Conservation (phyloP, 2,329 filamentous ascomycete species). For the Aspergillus pseudoterreus region DNA sequence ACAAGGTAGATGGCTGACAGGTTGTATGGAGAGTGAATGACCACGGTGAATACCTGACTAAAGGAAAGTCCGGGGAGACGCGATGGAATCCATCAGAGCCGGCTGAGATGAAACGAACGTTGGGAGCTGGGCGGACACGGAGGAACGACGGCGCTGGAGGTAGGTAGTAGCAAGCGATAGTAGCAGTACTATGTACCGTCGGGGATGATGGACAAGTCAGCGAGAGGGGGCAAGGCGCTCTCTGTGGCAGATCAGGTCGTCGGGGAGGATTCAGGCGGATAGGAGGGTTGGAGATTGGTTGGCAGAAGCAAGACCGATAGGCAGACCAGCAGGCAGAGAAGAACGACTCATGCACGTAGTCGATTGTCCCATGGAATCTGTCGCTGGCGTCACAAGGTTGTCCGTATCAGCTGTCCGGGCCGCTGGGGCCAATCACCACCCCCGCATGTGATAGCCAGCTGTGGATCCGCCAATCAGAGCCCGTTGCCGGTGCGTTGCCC, state of each 20-base stretch:
- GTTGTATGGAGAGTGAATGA: background rate
- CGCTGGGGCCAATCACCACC: conserved; percentile 15
- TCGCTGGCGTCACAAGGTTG: conserved; percentile 21
- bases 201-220: too few species aligned
- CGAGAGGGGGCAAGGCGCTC: too few species aligned
- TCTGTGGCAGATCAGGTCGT: too few species aligned
- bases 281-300: background rate
- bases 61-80: background rate
- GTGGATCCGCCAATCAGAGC: conserved; percentile 5
- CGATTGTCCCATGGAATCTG: background rate
- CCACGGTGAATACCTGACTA: background rate
- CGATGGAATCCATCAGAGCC: background rate
- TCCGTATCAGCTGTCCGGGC: conserved; percentile 18
- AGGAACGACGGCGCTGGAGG: too few species aligned
- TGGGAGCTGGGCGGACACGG: background rate
- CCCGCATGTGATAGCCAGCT: conserved; percentile 15
- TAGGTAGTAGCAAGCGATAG: too few species aligned
- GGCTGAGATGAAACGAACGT: background rate
- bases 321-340: conserved; percentile 10
- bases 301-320: conserved; percentile 10
- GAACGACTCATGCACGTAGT: background rate
- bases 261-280: background rate
- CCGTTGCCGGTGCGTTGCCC: background rate
- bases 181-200: too few species aligned
- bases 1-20: background rate